Evolutionary conservation across 2,329 filamentous ascomycete genomes (phyloP), one percentile per base, ranked within the genome.

Genomic region (Helicocarpus griseus): DNA sequence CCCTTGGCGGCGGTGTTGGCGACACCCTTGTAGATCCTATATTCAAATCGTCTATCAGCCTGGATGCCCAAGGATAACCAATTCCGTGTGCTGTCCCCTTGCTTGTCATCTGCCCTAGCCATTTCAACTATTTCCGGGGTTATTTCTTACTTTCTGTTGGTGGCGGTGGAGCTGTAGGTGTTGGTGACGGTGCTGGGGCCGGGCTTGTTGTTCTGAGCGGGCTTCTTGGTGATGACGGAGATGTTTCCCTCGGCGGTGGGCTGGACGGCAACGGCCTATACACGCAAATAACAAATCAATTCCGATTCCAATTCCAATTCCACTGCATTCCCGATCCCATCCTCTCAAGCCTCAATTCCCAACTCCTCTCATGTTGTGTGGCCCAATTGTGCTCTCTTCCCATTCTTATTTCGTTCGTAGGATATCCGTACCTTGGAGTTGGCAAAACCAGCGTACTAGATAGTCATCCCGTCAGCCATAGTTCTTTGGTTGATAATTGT

Each of bases 1-100:
- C 80, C 80, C 82, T 89, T 89, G 72, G 89, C 86, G 64, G 84
- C 82, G 71, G 79, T 77, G 78, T 82, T 86, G 76, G 89, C 89
- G 70, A 97, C 82, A 65, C 80, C 80, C 78, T 86, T 87, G 84
- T 90, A 97, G 76, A 86, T 85, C 81, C 89, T 93, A 60, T 48
- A 17, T 17, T 29, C 17, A 22, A 41, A 26, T 26, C n/a, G 11
- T 9, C 26, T 13, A 45, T 45, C 41, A 45, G 58, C 53, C 51
- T 48, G 31, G 21, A 6, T 49, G 26, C 31, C 31, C 31, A 14
- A n/a, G n/a, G n/a, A n/a, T n/a, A n/a, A n/a, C n/a, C n/a, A n/a
- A n/a, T n/a, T n/a, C n/a, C n/a, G n/a, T n/a, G n/a, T n/a, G n/a
- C n/a, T n/a, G n/a, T n/a, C n/a, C n/a, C n/a, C n/a, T n/a, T n/a